Evolutionary conservation across 805 yeast species (phyloP).

Genomic region (Jamesozyma jinghongensis): DNA sequence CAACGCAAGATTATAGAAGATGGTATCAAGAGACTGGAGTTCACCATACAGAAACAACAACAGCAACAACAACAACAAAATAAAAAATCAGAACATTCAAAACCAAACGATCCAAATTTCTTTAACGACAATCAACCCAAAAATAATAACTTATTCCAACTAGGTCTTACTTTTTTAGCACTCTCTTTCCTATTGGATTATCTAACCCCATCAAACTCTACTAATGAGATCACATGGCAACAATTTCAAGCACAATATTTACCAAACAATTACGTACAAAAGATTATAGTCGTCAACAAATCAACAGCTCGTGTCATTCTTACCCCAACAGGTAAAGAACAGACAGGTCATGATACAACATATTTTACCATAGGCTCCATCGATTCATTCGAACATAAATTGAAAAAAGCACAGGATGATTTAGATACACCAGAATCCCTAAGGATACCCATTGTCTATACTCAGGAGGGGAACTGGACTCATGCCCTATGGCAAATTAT

Average conservation of each 20-base stretch:
- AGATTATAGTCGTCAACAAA: constrained; percentile 68
- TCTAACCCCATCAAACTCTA: constrained; percentile 26
- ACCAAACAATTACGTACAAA: constrained; percentile 68
- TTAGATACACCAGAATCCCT: constrained; percentile 50
- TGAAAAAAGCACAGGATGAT: constrained; percentile 68
- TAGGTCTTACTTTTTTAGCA: constrained; percentile 28
- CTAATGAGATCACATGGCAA: constrained; percentile 74
- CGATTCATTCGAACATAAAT: constrained; percentile 74
- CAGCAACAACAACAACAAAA: background rate
- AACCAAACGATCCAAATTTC: constrained; percentile 17
- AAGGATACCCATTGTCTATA: constrained; percentile 74
- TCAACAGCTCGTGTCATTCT: constrained; percentile 63
- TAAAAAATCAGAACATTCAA: too few relatives aligned
- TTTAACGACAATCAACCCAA: constrained; percentile 19
- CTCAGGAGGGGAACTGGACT: constrained; percentile 57
- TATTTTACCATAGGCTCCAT: constrained; percentile 81
- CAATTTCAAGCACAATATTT: constrained; percentile 72
- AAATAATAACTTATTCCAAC: constrained; percentile 29
- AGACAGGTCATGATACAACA: constrained; percentile 30
- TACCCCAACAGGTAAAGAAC: constrained; percentile 50
- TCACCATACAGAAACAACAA: constrained; percentile 9
- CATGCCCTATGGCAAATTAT: constrained; percentile 61
- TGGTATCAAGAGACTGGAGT: constrained; percentile 18
- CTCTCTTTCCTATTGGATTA: constrained; percentile 27
- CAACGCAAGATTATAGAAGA: too few relatives aligned